Conservation (phyloP, 495 filamentous ascomycete genomes). For the Entonaema liquescens region DNA sequence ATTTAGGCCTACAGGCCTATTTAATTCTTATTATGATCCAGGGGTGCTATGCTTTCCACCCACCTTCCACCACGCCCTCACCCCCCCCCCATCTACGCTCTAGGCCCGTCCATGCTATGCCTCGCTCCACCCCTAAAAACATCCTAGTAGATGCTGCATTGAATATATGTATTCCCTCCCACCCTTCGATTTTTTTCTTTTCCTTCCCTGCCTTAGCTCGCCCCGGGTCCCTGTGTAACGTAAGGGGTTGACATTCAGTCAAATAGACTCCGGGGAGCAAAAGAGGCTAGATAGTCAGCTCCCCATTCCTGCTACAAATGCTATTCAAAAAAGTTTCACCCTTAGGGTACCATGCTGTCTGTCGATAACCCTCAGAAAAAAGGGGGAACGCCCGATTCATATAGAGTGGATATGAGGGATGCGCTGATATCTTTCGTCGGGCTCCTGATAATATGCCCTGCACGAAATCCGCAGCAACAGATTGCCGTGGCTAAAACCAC, state of each 20-base stretch:
- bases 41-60: not conserved
- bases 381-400: constrained; percentile 15
- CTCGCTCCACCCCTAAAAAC: not conserved
- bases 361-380: constrained; percentile 27
- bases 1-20: not conserved
- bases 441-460: constrained; percentile 24
- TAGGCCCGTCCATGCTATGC: not conserved
- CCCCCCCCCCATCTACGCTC: not conserved
- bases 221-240: not conserved
- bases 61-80: not conserved
- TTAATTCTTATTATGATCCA: constrained; percentile 10
- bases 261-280: not conserved
- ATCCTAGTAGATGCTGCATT: constrained; percentile 14
- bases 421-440: constrained; percentile 16
- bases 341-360: constrained; percentile 21
- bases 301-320: constrained; percentile 24
- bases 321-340: constrained; percentile 28
- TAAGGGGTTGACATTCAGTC: no score
- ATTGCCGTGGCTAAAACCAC: constrained; percentile 35
- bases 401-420: constrained; percentile 8
- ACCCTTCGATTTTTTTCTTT: not conserved
- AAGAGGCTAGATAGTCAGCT: not conserved
- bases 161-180: constrained; percentile 18
- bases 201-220: constrained; percentile 2
- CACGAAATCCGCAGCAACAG: constrained; percentile 18